Base-by-base conservation (phyloP, 2,329 filamentous ascomycete species). In the Rosellinia necatrix region DNA sequence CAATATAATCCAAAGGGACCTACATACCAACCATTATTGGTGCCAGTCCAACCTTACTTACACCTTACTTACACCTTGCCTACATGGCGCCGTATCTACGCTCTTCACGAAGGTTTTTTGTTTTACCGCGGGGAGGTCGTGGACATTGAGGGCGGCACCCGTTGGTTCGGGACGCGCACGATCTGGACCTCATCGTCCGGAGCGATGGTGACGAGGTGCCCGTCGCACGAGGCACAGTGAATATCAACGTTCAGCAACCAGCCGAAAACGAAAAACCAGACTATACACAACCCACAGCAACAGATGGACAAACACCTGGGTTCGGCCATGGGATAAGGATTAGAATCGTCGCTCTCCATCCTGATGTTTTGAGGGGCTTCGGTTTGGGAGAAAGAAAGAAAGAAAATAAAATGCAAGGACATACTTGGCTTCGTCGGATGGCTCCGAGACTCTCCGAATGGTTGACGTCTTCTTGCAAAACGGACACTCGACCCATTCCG, bases 401-500 rank as follows among this genome's bases (percentile, higher is more conserved):
- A 8, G 6, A 17, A 2, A 17, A 12, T n/a, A 12, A 13, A 9
- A 43, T 15, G 34, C 6, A 29, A 6, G 4, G 4, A 44, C 49
- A 25, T 47, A 53, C 50, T 53, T 53, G 7, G 34, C 34, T 27
- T 53, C 50, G 35, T 53, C 50, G 5, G 50, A 53, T 17, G 50
- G 50, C 34, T 53, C 50, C 19, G 42, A 25, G 3, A 47, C 42
- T n/a, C 50, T 40, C 9, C 50, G 50, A 24, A 53, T 41, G 1
- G 50, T 53, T 27, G 50, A 41, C 34, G 15, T 25, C 25, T 41
- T 38, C 21, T 47, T 53, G 15, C 50, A 53, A 15, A 35, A 35
- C 15, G 34, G 50, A 19, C 50, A 53, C 2, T 35, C 35, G 34
- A 53, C 35, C 42, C 50, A 48, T 27, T 53, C 43, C n/a, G 42